Evolutionary conservation across 208 protist genomes (phyloP).

Genomic region (Trypanosoma theileri): DNA sequence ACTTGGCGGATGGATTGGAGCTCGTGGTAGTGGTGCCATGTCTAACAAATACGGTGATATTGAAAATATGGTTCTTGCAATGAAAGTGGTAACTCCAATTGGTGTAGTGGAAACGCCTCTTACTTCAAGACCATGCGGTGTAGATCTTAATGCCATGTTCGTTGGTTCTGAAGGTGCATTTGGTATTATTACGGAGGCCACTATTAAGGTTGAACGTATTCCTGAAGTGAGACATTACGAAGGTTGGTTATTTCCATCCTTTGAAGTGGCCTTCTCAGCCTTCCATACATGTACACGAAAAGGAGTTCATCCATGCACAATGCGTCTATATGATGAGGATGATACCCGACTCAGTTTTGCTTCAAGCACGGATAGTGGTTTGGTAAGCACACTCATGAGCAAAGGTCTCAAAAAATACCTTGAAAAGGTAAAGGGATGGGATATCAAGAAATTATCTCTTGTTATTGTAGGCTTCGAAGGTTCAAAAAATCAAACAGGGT

Average conservation of each 20-base stretch:
- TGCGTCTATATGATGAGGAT: slow-evolving; percentile 92
- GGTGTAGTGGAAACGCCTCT: slow-evolving; percentile 86
- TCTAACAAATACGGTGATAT: slow-evolving; percentile 96
- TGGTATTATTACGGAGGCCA: slow-evolving; percentile 93
- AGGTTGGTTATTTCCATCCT: slow-evolving; percentile 89
- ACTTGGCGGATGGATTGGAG: slow-evolving; percentile 94
- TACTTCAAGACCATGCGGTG: slow-evolving; percentile 79
- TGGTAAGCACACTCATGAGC: slow-evolving; percentile 48
- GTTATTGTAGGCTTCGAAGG: slow-evolving; percentile 90
- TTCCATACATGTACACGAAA: slow-evolving; percentile 84
- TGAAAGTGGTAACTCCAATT: slow-evolving; percentile 92
- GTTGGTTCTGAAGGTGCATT: slow-evolving; percentile 93
- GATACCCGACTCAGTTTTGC: slow-evolving; percentile 89
- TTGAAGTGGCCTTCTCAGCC: slow-evolving; percentile 81
- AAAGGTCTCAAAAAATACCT: slow-evolving; percentile 74
- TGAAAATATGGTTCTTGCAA: slow-evolving; percentile 90
- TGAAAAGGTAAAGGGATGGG: slow-evolving; percentile 58
- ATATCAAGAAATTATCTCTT: slow-evolving; percentile 71
- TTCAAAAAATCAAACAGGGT: slow-evolving; percentile 55
- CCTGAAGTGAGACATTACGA: slow-evolving; percentile 85
- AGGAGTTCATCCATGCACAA: slow-evolving; percentile 80
- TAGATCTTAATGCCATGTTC: slow-evolving; percentile 91
- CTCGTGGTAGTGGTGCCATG: slow-evolving; percentile 93
- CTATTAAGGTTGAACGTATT: slow-evolving; percentile 86
- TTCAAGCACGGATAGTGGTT: slow-evolving; percentile 69